A percentile compares a stretch with the other conserved stretches of the same genome.
These are phyloP conservation scores for Penstemon newberryi DNA, from an alignment of 257 asterid species.

Conservation along the genomic window DNA sequence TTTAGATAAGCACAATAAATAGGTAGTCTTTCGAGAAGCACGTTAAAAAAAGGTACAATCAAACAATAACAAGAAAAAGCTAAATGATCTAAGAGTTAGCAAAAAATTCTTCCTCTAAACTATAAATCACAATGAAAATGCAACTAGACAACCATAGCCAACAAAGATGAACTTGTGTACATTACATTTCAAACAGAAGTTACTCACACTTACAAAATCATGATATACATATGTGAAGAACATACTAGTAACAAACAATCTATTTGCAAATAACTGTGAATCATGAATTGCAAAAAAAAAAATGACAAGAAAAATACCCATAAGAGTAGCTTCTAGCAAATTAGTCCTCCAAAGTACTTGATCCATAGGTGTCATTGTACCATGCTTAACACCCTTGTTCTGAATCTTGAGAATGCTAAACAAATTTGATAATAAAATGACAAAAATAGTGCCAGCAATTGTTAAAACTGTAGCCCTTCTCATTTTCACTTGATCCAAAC, in stretches of 20 bases:
- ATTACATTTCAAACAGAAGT: background rate
- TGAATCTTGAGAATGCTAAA: conserved; percentile 86
- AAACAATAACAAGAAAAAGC: background rate
- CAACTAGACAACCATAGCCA: background rate
- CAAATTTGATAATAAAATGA: conserved; percentile 68
- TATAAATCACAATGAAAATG: background rate
- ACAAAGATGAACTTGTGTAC: background rate
- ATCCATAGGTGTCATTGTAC: conserved; percentile 99
- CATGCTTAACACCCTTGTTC: conserved; percentile 92
- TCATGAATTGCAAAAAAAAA: background rate
- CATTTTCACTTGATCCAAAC: conserved; percentile 86
- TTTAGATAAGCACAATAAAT: background rate
- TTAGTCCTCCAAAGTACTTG: conserved; percentile 98
- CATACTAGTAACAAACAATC: background rate
- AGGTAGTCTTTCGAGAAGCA: background rate
- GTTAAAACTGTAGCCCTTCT: conserved; percentile 87
- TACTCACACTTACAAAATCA: background rate
- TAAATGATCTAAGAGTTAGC: background rate
- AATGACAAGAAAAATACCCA: conserved; percentile 53
- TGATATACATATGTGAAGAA: background rate
- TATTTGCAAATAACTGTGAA: background rate
- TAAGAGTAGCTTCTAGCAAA: conserved; percentile 93
- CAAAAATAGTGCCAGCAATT: conserved; percentile 74
- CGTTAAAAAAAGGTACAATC: background rate
- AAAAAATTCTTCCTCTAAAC: background rate